These are phyloP conservation scores for Leishmania braziliensis DNA, from an alignment of 208 protist genomes.

Conservation along the genomic window DNA sequence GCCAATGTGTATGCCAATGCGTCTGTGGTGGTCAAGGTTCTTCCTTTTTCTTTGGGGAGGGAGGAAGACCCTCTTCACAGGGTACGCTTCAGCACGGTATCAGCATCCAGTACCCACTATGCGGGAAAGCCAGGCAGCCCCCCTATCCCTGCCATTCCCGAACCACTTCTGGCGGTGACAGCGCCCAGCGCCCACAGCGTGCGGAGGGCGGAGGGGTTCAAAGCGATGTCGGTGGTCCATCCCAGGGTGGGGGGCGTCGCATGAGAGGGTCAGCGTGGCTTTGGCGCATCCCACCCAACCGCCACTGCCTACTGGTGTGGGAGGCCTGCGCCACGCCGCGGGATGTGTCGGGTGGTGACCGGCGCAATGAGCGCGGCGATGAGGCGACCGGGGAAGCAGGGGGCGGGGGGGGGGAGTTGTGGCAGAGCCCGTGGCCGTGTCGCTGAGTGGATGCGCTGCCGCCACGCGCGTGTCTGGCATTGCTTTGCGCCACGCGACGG, in stretches of 20 bases:
- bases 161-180: not conserved
- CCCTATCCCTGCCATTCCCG: not conserved
- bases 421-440: not conserved
- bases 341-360: too few species aligned
- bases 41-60: not conserved
- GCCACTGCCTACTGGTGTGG: not conserved
- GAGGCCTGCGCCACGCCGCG: not conserved
- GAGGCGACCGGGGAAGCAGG: not conserved
- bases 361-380: not conserved
- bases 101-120: not conserved
- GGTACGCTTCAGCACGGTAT: not conserved
- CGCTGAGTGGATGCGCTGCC: not conserved
- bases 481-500: not conserved
- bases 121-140: not conserved
- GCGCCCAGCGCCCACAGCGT: not conserved
- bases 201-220: not conserved
- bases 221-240: not conserved
- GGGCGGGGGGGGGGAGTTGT: not conserved
- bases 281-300: not conserved
- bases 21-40: not conserved
- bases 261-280: not conserved
- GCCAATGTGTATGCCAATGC: not conserved
- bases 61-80: not conserved
- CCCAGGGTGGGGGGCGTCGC: too few species aligned
- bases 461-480: not conserved